Percentiles rank a stretch among this genome's conserved stretches.
phyloP scores from a whole-genome alignment of 2,329 filamentous ascomycete species.

The Pyrenophora teres region DNA sequence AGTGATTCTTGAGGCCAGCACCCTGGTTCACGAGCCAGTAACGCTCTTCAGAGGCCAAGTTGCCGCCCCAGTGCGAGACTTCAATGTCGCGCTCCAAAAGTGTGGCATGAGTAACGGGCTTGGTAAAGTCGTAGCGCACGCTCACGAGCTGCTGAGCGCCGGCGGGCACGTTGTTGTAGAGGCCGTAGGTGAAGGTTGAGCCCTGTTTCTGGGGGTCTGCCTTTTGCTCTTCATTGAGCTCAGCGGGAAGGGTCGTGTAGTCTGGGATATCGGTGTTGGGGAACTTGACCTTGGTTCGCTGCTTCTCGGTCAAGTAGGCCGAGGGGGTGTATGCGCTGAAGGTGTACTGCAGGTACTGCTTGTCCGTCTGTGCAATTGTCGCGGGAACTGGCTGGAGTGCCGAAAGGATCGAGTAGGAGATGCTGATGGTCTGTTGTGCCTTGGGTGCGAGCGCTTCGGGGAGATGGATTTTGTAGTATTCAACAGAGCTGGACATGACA shows the following conservation, averaged over 20 bases:
- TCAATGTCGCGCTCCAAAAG: slow-evolving; percentile 88
- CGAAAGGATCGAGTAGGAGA: slow-evolving; percentile 81
- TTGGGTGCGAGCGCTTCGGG: slow-evolving; percentile 75
- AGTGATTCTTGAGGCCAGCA: slow-evolving; percentile 66
- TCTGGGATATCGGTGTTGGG: slow-evolving; percentile 78
- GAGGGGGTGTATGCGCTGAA: slow-evolving; percentile 87
- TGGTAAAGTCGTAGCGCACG: slow-evolving; percentile 94
- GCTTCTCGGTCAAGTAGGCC: slow-evolving; percentile 83
- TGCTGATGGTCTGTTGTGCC: slow-evolving; percentile 81
- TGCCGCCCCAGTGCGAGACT: slow-evolving; percentile 97
- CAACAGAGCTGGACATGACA: slow-evolving; percentile 40
- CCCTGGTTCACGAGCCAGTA: slow-evolving; percentile 88
- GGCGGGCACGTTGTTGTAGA: slow-evolving; percentile 81
- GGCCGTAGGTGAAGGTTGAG: slow-evolving; percentile 84
- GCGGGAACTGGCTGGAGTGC: slow-evolving; percentile 81
- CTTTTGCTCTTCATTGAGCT: slow-evolving; percentile 62
- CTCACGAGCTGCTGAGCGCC: slow-evolving; percentile 73
- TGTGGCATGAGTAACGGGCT: slow-evolving; percentile 80
- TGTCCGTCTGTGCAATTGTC: slow-evolving; percentile 78
- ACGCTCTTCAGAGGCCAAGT: slow-evolving; percentile 91
- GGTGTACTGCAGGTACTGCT: slow-evolving; percentile 83
- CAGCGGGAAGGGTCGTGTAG: slow-evolving; percentile 72
- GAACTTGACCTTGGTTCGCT: slow-evolving; percentile 97
- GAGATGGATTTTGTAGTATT: slow-evolving; percentile 85
- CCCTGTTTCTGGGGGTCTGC: slow-evolving; percentile 81